A percentile compares a stretch with the other conserved stretches of the same genome.
phyloP scores from a whole-genome alignment of 495 filamentous ascomycete genomes.

The Annulohypoxylon bovei region DNA sequence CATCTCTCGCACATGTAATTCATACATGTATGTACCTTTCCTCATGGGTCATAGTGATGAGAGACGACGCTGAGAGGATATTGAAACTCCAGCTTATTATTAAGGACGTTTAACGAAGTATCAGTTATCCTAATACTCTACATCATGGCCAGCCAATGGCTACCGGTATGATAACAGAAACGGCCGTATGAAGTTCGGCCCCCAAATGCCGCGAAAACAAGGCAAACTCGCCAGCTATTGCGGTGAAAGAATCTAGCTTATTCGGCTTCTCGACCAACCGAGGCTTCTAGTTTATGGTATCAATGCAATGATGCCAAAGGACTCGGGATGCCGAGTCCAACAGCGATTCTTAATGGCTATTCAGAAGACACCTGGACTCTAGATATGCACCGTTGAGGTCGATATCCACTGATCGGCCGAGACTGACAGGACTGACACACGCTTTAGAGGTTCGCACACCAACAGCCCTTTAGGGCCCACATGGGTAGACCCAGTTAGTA shows the following conservation, averaged over 20 bases:
- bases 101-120: background rate
- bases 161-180: constrained; percentile 2
- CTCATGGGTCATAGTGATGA: background rate
- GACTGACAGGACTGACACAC: constrained; percentile 25
- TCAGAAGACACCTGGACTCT: background rate
- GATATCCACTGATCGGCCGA: constrained; percentile 19
- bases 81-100: background rate
- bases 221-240: constrained; percentile 10
- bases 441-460: constrained; percentile 21
- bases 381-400: constrained; percentile 17
- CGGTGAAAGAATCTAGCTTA: constrained; percentile 13
- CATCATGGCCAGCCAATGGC: background rate
- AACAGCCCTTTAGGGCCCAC: constrained; percentile 34
- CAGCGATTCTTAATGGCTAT: background rate
- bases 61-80: background rate
- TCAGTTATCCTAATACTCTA: constrained; percentile 1
- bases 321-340: constrained; percentile 36
- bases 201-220: constrained; percentile 1
- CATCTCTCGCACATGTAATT: background rate
- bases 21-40: background rate
- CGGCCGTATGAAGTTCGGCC: constrained; percentile 10
- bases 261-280: constrained; percentile 3
- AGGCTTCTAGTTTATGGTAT: constrained; percentile 5
- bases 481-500: constrained; percentile 38
- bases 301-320: constrained; percentile 14